A percentile compares a stretch with the other conserved stretches of the same genome.
Conservation (phyloP, 441 rosid species). For the Brassica balearica region DNA sequence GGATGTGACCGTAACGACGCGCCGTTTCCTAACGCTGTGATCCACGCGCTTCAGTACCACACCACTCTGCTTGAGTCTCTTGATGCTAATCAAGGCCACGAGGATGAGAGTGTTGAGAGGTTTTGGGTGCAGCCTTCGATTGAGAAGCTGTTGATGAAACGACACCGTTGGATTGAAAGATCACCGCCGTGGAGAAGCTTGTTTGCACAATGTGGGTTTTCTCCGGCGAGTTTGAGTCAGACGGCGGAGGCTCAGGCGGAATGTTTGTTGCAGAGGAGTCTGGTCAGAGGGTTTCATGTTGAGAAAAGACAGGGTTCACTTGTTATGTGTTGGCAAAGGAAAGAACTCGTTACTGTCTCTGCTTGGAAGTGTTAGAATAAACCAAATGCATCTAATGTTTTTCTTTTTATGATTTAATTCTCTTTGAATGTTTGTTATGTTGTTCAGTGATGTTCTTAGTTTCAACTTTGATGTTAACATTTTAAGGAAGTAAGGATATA, state of each 20-base stretch:
- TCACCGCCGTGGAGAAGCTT: slow-evolving; percentile 54
- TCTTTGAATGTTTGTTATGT: slow-evolving; percentile 1
- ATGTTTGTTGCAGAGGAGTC: slow-evolving; percentile 60
- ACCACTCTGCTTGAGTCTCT: slow-evolving; percentile 60
- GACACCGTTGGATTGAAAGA: slow-evolving; percentile 50
- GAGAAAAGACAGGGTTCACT: slow-evolving; percentile 63
- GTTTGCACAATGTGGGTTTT: slow-evolving; percentile 60
- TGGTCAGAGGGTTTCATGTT: slow-evolving; percentile 57
- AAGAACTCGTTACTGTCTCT: slow-evolving; percentile 64
- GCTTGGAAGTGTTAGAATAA: slow-evolving; percentile 61
- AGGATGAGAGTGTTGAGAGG: slow-evolving; percentile 57
- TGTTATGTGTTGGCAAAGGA: slow-evolving; percentile 67
- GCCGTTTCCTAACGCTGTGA: slow-evolving; percentile 56
- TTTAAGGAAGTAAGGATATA: slow-evolving; percentile 11
- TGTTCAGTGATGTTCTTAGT: slow-evolving; percentile 2
- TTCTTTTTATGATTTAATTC: not conserved
- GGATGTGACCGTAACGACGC: slow-evolving; percentile 60
- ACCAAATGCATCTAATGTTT: not conserved
- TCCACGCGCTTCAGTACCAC: slow-evolving; percentile 59
- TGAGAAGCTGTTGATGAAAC: slow-evolving; percentile 52
- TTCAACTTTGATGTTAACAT: slow-evolving; percentile 8
- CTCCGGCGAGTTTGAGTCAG: slow-evolving; percentile 56
- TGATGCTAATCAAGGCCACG: slow-evolving; percentile 50
- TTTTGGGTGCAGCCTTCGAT: slow-evolving; percentile 57
- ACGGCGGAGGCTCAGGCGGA: slow-evolving; percentile 67